Evolutionary conservation across 345 rosid species (phyloP).

Genomic region (Gossypium stocksii): DNA sequence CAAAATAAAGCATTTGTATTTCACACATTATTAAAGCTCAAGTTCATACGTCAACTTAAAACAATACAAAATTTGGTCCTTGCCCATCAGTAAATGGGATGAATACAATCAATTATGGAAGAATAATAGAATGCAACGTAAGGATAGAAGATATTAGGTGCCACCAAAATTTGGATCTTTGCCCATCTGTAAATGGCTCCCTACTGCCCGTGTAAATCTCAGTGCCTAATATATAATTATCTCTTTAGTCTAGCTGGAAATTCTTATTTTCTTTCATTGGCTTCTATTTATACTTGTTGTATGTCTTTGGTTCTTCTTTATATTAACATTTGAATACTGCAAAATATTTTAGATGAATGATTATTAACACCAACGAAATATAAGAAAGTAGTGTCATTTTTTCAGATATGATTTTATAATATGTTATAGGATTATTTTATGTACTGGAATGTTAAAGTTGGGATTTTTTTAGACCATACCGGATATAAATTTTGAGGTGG

Average conservation of each 20-base stretch:
- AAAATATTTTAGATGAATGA: slow-evolving; percentile 13
- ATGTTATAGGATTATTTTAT: neutral
- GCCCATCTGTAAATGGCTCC: slow-evolving; percentile 44
- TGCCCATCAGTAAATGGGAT: neutral
- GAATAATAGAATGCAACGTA: slow-evolving; percentile 32
- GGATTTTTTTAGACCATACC: neutral
- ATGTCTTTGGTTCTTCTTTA: slow-evolving; percentile 9
- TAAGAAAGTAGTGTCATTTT: neutral
- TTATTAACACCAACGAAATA: neutral
- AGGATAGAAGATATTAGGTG: slow-evolving; percentile 15
- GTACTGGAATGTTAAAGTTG: neutral
- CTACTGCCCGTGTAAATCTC: slow-evolving; percentile 15
- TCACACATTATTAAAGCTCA: no score
- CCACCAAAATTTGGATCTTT: slow-evolving; percentile 30
- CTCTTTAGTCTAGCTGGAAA: slow-evolving; percentile 37
- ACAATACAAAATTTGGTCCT: no score
- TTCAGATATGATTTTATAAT: neutral
- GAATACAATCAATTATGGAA: slow-evolving; percentile 34
- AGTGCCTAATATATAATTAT: slow-evolving; percentile 31
- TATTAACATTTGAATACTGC: no score
- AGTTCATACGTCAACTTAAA: no score
- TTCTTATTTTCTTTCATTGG: slow-evolving; percentile 17
- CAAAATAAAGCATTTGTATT: no score
- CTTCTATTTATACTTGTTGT: slow-evolving; percentile 22
- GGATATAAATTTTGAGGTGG: neutral